phyloP scores from a whole-genome alignment of 805 yeast species.

The Candida qinlingensis region DNA sequence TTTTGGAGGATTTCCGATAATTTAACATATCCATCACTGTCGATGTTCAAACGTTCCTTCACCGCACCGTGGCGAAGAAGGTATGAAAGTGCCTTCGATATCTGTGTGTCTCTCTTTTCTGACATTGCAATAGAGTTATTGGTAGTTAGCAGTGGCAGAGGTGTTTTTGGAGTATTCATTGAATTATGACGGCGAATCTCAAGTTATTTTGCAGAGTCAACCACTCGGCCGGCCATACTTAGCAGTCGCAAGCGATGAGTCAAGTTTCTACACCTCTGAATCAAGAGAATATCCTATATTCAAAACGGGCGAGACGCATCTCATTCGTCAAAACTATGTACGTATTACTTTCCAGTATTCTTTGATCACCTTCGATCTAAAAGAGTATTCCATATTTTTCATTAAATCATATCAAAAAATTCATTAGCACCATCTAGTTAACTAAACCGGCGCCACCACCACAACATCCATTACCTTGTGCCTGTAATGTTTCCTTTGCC shows the following conservation, averaged over 20 bases:
- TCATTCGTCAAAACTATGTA: not conserved
- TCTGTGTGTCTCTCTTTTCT: conserved; percentile 40
- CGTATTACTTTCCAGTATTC: not conserved
- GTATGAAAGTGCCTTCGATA: conserved; percentile 73
- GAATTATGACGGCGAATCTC: no score
- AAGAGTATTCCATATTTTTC: not conserved
- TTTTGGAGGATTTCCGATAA: conserved; percentile 50
- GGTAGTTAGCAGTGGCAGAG: no score
- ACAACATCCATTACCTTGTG: conserved; percentile 54
- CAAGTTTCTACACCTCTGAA: not conserved
- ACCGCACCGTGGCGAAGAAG: conserved; percentile 83
- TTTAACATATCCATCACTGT: conserved; percentile 59
- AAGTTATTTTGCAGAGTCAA: no score
- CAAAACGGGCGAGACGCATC: not conserved
- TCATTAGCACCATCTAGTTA: not conserved
- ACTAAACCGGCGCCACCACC: conserved; percentile 37
- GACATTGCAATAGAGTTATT: conserved; percentile 2
- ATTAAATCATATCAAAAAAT: not conserved
- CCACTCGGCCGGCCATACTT: no score
- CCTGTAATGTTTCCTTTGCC: conserved; percentile 38
- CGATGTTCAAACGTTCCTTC: conserved; percentile 60
- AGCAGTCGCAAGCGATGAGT: no score
- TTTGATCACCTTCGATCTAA: not conserved
- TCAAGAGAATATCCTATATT: not conserved
- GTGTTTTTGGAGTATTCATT: no score